A percentile compares a stretch with the other conserved stretches of the same genome.
These are phyloP conservation scores for Thalassiosira hispida DNA, from an alignment of 352 stramenopile species.

Conservation along the genomic window DNA sequence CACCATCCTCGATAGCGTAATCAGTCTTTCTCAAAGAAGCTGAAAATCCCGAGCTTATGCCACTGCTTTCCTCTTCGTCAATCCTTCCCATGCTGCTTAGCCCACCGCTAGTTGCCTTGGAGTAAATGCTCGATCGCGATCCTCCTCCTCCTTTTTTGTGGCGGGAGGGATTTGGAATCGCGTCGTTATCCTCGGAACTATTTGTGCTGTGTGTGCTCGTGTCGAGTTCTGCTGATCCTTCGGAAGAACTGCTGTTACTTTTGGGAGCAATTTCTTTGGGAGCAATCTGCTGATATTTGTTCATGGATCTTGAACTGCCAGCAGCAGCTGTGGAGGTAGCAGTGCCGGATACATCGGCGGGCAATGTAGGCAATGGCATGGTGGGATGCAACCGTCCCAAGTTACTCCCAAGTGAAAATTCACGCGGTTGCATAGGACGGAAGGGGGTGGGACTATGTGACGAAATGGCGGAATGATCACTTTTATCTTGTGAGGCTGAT, in stretches of 20 bases:
- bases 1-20: neutral
- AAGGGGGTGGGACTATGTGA: slow-evolving; percentile 17
- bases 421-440: slow-evolving; percentile 21
- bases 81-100: neutral
- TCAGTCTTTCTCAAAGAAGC: neutral
- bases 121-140: no score
- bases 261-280: neutral
- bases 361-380: slow-evolving; percentile 22
- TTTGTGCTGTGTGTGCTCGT: no score
- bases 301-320: neutral
- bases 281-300: neutral
- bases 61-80: neutral
- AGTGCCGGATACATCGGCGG: slow-evolving; percentile 3
- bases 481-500: neutral
- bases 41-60: slow-evolving; percentile 2
- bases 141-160: no score
- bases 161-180: no score
- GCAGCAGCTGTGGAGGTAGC: neutral
- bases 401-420: slow-evolving; percentile 29
- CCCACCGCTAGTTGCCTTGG: no score
- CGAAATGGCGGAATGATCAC: neutral
- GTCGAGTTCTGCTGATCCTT: no score
- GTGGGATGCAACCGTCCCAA: slow-evolving; percentile 1
- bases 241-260: neutral
- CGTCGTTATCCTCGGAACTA: no score